A percentile compares a stretch with the other conserved stretches of the same genome.
These are phyloP conservation scores for Agapanthus africanus DNA, from an alignment of 106 monocot genomes.

Conservation along the genomic window DNA sequence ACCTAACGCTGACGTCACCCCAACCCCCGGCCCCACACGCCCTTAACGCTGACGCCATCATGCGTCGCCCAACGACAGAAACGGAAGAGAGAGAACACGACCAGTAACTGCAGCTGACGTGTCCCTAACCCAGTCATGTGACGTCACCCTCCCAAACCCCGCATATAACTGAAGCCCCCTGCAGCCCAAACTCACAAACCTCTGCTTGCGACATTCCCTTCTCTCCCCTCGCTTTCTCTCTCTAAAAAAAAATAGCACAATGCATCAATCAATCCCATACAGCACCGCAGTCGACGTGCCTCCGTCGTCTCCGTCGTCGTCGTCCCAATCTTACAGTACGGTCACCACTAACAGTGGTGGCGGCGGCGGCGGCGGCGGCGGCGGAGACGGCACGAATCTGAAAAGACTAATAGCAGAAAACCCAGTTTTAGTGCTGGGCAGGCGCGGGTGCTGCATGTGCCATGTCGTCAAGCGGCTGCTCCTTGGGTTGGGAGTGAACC, in stretches of 20 bases:
- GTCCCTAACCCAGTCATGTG: neutral
- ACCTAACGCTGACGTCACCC: neutral
- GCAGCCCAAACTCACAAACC: neutral
- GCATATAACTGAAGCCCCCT: neutral
- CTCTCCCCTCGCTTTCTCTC: neutral
- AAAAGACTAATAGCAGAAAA: constrained; percentile 35
- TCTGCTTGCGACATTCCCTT: neutral
- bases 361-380: neutral
- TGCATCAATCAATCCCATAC: neutral
- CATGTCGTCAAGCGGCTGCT: constrained; percentile 60
- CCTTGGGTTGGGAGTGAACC: constrained; percentile 65
- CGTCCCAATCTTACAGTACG: neutral
- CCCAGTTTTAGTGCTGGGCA: constrained; percentile 69
- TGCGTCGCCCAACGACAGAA: neutral
- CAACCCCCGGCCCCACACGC: neutral
- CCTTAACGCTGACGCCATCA: neutral
- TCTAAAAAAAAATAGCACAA: neutral
- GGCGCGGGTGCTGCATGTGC: constrained; percentile 69
- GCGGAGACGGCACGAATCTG: neutral
- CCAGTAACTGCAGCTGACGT: constrained; percentile 14
- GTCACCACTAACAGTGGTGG: neutral
- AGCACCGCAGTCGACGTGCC: neutral
- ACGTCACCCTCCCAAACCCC: neutral
- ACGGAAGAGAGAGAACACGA: neutral
- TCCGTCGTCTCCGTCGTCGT: neutral